Conservation (phyloP, 345 rosid species). For the Raphanus raphanistrum region DNA sequence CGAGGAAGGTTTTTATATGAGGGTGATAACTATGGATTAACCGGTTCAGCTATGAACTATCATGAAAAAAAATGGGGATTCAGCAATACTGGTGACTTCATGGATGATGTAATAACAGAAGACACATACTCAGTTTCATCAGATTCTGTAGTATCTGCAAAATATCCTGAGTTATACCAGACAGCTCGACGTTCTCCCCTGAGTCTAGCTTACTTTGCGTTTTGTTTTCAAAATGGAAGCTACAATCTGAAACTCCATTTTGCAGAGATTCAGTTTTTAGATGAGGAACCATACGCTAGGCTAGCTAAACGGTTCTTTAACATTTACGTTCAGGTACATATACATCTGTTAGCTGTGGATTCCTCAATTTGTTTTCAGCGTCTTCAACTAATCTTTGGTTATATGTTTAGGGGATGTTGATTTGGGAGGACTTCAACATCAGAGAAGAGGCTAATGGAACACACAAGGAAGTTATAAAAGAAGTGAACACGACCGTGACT, state of each 20-base stretch:
- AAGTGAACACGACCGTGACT: conserved; percentile 41
- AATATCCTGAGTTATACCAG: conserved; percentile 41
- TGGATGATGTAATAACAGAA: conserved; percentile 38
- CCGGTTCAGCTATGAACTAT: conserved; percentile 22
- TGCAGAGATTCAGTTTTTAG: conserved; percentile 61
- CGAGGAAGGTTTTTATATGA: conserved; percentile 29
- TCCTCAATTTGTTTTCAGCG: neutral
- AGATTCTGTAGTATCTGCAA: conserved; percentile 25
- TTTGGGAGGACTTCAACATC: conserved; percentile 55
- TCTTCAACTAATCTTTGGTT: neutral
- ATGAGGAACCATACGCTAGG: conserved; percentile 45
- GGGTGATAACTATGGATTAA: conserved; percentile 30
- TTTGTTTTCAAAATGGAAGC: conserved; percentile 58
- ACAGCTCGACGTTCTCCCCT: conserved; percentile 62
- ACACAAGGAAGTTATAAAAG: conserved; percentile 36
- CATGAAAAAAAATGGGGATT: conserved; percentile 34
- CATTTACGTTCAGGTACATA: conserved; percentile 37
- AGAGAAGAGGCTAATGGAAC: conserved; percentile 48
- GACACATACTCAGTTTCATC: conserved; percentile 30
- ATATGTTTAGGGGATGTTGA: conserved; percentile 43
- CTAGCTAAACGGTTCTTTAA: conserved; percentile 62
- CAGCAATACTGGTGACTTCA: conserved; percentile 44
- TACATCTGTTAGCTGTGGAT: neutral
- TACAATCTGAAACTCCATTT: conserved; percentile 68
- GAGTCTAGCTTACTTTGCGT: conserved; percentile 58